Percentiles rank a stretch among this genome's conserved stretches.
These are phyloP conservation scores for Ocimum tenuiflorum DNA, from an alignment of 257 asterid genomes.

Conservation along the genomic window DNA sequence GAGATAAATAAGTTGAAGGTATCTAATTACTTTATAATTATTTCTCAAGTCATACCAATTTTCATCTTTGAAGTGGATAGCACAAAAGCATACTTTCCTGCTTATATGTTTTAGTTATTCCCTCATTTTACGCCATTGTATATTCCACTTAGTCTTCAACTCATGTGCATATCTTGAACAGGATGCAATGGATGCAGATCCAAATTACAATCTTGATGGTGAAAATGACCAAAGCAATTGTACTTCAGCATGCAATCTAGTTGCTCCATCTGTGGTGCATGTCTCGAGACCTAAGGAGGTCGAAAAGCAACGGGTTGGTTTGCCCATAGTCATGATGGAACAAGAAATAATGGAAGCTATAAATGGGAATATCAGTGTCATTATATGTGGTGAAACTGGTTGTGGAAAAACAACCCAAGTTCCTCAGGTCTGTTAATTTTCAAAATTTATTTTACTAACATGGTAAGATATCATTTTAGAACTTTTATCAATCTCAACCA, in stretches of 20 bases:
- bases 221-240: conserved; percentile 20
- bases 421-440: conserved; percentile 67
- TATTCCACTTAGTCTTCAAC: conserved; percentile 4
- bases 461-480: background rate
- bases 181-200: conserved; percentile 30
- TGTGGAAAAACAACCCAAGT: conserved; percentile 99
- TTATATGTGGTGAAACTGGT: conserved; percentile 95
- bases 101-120: background rate
- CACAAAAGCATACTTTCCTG: too few relatives aligned
- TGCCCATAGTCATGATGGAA: conserved; percentile 96
- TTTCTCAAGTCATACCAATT: background rate
- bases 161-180: conserved; percentile 24
- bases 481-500: conserved; percentile 15
- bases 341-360: conserved; percentile 97
- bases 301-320: conserved; percentile 60
- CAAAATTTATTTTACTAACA: background rate
- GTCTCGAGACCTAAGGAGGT: conserved; percentile 73
- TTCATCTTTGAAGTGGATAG: background rate
- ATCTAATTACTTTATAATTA: background rate
- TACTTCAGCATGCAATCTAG: conserved; percentile 24
- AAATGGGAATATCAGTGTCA: conserved; percentile 53
- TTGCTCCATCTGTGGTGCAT: conserved; percentile 56
- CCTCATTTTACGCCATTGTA: too few relatives aligned
- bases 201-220: conserved; percentile 14
- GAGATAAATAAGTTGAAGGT: conserved; percentile 35